These are phyloP conservation scores for Magnusiomyces starmeri DNA, from an alignment of 1,139 yeast genomes.

Conservation along the genomic window DNA sequence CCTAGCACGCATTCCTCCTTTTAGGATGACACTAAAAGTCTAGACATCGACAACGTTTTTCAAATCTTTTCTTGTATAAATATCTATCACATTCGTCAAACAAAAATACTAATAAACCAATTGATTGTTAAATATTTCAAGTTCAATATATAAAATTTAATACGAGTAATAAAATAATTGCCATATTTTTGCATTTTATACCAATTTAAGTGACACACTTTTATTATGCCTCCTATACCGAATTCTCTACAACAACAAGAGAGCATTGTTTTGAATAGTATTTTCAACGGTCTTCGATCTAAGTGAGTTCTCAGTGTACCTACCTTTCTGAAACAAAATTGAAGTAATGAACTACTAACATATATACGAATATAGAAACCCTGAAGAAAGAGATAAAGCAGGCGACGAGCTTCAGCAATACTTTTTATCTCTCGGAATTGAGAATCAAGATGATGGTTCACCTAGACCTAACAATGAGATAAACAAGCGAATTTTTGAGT, in stretches of 20 bases:
- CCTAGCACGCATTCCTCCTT: too few species aligned
- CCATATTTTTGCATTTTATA: too few species aligned
- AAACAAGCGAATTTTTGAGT: slow-evolving; percentile 79
- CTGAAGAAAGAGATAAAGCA: slow-evolving; percentile 32
- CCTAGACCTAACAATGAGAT: slow-evolving; percentile 77
- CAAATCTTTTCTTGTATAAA: too few species aligned
- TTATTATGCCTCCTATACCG: slow-evolving; percentile 9
- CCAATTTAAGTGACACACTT: too few species aligned
- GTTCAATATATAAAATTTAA: too few species aligned
- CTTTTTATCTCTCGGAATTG: slow-evolving; percentile 65
- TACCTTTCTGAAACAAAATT: neutral
- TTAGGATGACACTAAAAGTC: too few species aligned
- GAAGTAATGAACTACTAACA: neutral
- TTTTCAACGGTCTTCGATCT: slow-evolving; percentile 23
- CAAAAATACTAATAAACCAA: too few species aligned
- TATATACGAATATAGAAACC: slow-evolving; percentile 20
- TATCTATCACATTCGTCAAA: too few species aligned
- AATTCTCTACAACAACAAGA: slow-evolving; percentile 16
- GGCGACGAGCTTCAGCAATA: slow-evolving; percentile 64
- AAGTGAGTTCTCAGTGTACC: slow-evolving; percentile 17
- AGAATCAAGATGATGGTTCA: slow-evolving; percentile 68
- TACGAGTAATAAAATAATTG: too few species aligned
- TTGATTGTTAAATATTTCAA: too few species aligned
- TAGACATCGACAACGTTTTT: too few species aligned
- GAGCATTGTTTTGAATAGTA: slow-evolving; percentile 18